Evolutionary conservation across 2,329 filamentous ascomycete species (phyloP), one percentile per base, ranked within the genome.

Genomic region (Penicillium concentricum): DNA sequence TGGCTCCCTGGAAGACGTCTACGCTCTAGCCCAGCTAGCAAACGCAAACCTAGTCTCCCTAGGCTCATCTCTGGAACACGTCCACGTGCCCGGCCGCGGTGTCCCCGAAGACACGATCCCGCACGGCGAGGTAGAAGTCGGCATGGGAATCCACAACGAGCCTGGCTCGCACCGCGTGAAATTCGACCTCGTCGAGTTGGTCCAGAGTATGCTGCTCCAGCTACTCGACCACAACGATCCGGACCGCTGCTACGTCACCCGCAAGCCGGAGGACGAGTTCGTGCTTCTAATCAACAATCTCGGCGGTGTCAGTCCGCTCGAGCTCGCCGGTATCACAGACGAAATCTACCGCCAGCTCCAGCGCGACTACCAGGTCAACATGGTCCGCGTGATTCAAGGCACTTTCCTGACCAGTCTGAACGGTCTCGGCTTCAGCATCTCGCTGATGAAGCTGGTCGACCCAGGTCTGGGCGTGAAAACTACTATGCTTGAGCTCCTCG

Each of bases 1-100:
- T 58, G 77, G 77, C 9, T 79, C 80, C 44, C 77, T 96, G 60
- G 81, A 87, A 22, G 84, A 96, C 55, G 90, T 95, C 3, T 83
- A 87, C 58, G 80, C 82, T 61, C 84, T 92, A 12, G 92, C 91
- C 7, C 82, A 86, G 67, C 76, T 91, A 48, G 84, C 85, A 3
- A 87, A 90, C 3, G 81, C 84, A 18, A 96, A 96, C 70, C 76
- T 93, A 7, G 89, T 95, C 34, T 92, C 89, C 41, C 90, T 97
- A 22, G 93, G 92, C 16, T 89, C 90, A 3, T 93, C 90, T 51
- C 78, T 97, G 41, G 88, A 89, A 61, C 92, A 96, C 71, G 92
- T 97, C n/a, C 93, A 97, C 70, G 90, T 97, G 0, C 93, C 93
- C 0, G 92, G 93, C 4, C 83, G 92, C 58, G 83, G 79, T 1